These are phyloP conservation scores for Lantana camara DNA, from an alignment of 257 asterid genomes.

Conservation along the genomic window DNA sequence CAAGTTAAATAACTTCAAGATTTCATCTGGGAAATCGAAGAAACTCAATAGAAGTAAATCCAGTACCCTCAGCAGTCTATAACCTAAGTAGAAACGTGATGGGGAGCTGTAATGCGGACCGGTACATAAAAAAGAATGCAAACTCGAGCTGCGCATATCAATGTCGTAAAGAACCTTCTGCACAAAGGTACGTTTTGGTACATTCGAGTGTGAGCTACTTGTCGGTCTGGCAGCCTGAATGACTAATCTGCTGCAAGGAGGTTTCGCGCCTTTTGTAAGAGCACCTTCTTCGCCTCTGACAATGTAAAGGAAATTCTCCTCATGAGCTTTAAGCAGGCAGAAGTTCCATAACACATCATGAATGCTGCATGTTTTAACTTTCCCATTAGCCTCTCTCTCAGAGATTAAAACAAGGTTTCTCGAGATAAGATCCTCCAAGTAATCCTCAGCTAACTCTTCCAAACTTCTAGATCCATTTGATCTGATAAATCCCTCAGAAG, in stretches of 20 bases:
- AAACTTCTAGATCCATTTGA: neutral
- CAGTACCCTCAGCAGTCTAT: slow-evolving; percentile 25
- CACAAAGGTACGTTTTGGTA: too few species aligned
- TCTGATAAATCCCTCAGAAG: slow-evolving; percentile 26
- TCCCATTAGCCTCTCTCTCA: neutral
- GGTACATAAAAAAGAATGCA: slow-evolving; percentile 11
- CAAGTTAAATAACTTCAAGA: too few species aligned
- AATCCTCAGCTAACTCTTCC: slow-evolving; percentile 19
- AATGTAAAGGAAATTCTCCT: too few species aligned
- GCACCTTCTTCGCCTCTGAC: neutral
- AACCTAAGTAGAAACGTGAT: neutral
- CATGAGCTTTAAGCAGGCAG: neutral
- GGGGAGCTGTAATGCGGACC: neutral
- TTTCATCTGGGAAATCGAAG: slow-evolving; percentile 9
- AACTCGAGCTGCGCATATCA: neutral
- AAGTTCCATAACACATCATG: slow-evolving; percentile 28
- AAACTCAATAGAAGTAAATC: neutral
- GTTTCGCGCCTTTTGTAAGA: neutral
- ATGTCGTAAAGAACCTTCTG: neutral
- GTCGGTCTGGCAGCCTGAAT: neutral
- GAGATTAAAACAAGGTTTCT: too few species aligned
- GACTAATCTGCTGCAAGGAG: slow-evolving; percentile 1
- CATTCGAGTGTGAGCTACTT: too few species aligned
- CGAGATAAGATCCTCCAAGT: slow-evolving; percentile 28
- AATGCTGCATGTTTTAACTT: slow-evolving; percentile 20